phyloP scores from a whole-genome alignment of 2,329 filamentous ascomycete genomes.

The Anthostomella pinea region DNA sequence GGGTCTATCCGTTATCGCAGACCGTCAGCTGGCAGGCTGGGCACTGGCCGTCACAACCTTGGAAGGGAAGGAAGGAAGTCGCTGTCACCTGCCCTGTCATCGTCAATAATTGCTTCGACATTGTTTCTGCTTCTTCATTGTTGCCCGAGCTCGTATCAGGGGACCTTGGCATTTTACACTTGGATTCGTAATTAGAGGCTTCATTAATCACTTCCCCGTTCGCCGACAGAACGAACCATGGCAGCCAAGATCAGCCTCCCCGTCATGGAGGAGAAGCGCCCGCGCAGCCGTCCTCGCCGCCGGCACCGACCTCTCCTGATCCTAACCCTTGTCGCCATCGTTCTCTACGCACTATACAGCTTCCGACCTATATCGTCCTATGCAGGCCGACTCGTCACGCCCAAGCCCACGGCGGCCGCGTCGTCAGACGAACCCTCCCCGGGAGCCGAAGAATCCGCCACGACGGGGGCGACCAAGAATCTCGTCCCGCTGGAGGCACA shows the following conservation, averaged over 20 bases:
- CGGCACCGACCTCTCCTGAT: constrained; percentile 24
- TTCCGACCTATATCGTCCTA: constrained; percentile 18
- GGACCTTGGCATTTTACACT: constrained; percentile 1
- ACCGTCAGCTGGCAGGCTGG: no score
- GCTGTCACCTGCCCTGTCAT: no score
- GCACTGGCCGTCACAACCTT: no score
- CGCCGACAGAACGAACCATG: constrained; percentile 18
- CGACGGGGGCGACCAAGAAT: constrained; percentile 12
- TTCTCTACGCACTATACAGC: constrained; percentile 23
- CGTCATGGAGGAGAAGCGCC: constrained; percentile 30
- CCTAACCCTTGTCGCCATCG: constrained; percentile 19
- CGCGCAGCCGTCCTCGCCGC: constrained; percentile 23
- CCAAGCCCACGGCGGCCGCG: constrained; percentile 1
- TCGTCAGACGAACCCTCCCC: constrained; percentile 9
- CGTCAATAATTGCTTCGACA: no score
- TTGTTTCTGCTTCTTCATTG: no score
- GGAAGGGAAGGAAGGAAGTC: no score
- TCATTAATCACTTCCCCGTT: background rate
- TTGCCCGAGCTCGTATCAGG: no score
- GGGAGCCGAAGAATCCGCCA: constrained; percentile 11
- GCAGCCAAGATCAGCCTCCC: constrained; percentile 29
- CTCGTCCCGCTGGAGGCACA: constrained; percentile 84
- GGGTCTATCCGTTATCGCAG: no score
- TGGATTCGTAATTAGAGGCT: no score
- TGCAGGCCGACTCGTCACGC: constrained; percentile 8